phyloP scores from a whole-genome alignment of 2,329 filamentous ascomycete species.

The Neoascochyta sp. region DNA sequence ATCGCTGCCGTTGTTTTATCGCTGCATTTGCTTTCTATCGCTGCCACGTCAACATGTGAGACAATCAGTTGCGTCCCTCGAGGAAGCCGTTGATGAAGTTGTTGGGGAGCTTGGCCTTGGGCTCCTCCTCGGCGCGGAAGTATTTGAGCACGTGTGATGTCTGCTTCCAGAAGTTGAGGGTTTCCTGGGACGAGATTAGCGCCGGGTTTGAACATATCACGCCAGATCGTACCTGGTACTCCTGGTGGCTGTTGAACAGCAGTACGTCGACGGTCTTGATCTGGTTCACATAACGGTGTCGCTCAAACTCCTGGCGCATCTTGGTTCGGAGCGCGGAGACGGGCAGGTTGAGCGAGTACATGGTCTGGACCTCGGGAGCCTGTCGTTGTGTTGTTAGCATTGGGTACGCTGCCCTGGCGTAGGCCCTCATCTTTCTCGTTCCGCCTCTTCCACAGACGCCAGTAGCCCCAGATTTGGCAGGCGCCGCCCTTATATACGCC shows the following conservation, averaged over 20 bases:
- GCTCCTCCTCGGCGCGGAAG: slow-evolving; percentile 84
- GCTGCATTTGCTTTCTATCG: slow-evolving; percentile 14
- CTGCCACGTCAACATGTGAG: slow-evolving; percentile 3
- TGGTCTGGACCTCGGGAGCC: slow-evolving; percentile 94
- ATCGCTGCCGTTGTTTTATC: too few relatives aligned
- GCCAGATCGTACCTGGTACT: slow-evolving; percentile 71
- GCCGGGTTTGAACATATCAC: not conserved
- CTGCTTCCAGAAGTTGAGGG: slow-evolving; percentile 99
- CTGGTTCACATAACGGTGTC: slow-evolving; percentile 89
- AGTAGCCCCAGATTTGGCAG: too few relatives aligned
- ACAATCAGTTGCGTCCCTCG: slow-evolving; percentile 54
- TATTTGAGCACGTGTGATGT: slow-evolving; percentile 93
- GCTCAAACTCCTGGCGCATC: slow-evolving; percentile 94
- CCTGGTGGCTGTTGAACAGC: slow-evolving; percentile 83
- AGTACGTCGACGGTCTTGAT: slow-evolving; percentile 83
- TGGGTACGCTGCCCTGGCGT: not conserved
- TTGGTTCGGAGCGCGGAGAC: slow-evolving; percentile 85
- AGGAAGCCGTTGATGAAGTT: slow-evolving; percentile 95
- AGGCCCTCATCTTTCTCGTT: not conserved
- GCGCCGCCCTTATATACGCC: too few relatives aligned
- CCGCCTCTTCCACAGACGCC: not conserved
- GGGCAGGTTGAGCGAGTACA: slow-evolving; percentile 91
- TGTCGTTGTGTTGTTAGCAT: slow-evolving; percentile 41
- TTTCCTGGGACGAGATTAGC: slow-evolving; percentile 64
- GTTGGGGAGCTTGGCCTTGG: slow-evolving; percentile 69